A percentile compares a stretch with the other conserved stretches of the same genome.
phyloP scores from a whole-genome alignment of 23 red algal genomes.

The Gracilaria gracilis region DNA sequence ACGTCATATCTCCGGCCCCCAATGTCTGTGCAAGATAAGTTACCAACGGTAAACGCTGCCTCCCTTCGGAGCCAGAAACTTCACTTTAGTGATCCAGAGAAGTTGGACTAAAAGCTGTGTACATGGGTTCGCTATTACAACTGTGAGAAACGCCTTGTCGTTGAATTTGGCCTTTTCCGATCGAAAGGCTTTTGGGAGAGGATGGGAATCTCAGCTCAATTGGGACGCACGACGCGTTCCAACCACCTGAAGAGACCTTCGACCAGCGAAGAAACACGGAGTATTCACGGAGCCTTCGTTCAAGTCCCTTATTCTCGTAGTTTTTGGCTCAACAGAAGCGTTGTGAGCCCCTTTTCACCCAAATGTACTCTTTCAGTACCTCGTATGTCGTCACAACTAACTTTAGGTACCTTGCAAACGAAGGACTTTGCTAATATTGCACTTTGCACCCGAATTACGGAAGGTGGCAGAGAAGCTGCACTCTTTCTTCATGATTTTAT shows the following conservation, averaged over 20 bases:
- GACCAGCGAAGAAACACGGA: not conserved
- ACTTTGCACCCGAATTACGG: not conserved
- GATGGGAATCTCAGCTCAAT: not conserved
- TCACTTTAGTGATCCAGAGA: no score
- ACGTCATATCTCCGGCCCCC: no score
- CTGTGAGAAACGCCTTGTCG: not conserved
- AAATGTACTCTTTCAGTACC: not conserved
- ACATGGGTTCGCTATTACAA: not conserved
- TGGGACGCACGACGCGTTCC: not conserved
- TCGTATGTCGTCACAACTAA: not conserved
- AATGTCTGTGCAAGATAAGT: no score
- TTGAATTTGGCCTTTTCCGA: not conserved
- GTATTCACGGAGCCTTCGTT: not conserved
- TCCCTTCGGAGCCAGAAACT: no score
- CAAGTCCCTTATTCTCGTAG: not conserved
- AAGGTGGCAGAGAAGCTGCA: not conserved
- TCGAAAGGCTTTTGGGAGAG: not conserved
- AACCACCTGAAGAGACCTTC: not conserved
- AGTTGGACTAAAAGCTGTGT: not conserved
- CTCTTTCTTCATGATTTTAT: slow-evolving; percentile 73
- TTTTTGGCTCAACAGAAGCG: not conserved
- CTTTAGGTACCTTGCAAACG: slow-evolving; percentile 13
- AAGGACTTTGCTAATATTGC: slow-evolving; percentile 18
- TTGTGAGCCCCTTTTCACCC: not conserved
- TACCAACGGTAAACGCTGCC: no score